Evolutionary conservation across 2,329 filamentous ascomycete genomes (phyloP).

Genomic region (Epichloe sp.): DNA sequence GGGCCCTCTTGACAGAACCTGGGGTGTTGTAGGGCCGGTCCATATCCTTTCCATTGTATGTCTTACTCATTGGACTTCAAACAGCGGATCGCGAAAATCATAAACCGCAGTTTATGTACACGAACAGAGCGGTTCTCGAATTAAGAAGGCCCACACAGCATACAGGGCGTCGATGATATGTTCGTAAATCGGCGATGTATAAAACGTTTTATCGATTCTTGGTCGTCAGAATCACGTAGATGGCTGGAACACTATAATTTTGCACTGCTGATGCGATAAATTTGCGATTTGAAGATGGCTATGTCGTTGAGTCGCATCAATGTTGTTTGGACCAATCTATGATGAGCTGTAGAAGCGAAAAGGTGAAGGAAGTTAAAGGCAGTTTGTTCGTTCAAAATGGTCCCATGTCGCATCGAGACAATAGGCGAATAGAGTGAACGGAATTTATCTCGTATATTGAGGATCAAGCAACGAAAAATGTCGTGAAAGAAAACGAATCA

Average conservation of each 20-base stretch:
- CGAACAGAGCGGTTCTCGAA: not conserved
- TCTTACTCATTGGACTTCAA: constrained; percentile 37
- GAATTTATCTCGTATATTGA: not conserved
- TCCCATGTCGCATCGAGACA: constrained; percentile 1
- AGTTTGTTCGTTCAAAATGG: not conserved
- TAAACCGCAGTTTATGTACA: not conserved
- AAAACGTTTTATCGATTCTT: not conserved
- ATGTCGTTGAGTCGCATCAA: constrained; percentile 4
- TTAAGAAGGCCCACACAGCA: not conserved
- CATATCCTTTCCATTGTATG: constrained; percentile 41
- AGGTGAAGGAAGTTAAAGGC: not conserved
- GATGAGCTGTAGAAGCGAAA: not conserved
- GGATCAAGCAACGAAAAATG: not conserved
- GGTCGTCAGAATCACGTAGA: not conserved
- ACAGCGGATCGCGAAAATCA: not conserved
- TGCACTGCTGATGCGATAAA: constrained; percentile 5
- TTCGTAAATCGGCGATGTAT: constrained; percentile 3
- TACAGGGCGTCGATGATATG: constrained; percentile 3
- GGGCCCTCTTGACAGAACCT: constrained; percentile 40
- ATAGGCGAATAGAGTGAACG: not conserved
- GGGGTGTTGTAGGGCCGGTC: constrained; percentile 29
- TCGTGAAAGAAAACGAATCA: not conserved
- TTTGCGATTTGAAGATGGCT: not conserved
- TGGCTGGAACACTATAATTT: not conserved
- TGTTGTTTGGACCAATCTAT: constrained; percentile 1